Base-by-base conservation (phyloP, 202 grass and related monocot species). In the Elaeis oleifera region DNA sequence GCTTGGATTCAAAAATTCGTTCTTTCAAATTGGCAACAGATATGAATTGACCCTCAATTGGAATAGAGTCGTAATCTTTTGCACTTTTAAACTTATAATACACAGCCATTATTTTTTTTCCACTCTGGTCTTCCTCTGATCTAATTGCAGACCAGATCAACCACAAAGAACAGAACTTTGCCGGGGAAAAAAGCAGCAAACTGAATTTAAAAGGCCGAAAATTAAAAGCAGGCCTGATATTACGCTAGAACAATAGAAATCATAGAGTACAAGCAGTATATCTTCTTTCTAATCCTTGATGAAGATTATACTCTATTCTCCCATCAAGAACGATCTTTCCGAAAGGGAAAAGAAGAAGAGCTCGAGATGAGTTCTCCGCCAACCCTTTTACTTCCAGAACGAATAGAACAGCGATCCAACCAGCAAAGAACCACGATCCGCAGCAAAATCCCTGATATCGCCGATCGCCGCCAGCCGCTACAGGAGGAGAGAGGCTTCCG, bases 21-120 rank as follows among this genome's bases (percentile, higher is more conserved):
- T 99, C 94, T 84, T 99, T 99, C 28, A 99, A 74, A 73, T 84
- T 94, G 62, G 67, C 78, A 84, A 99, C 86, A 26, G 94, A 94
- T 59, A 99, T 94, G 72, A 94, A 94, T 64, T 99, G 94, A 6
- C 94, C 94, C 78, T 94, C 94, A 1, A 99, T 99, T 0, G 75
- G 88, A 75, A 99, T 89, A n/a, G 88, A 99, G 79, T 89, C 80
- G 75, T 82, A 99, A 50, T 99, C 94, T 79, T 80, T 89, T 5
- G 88, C 94, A 68, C 94, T 99, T 82, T 94, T 99, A 80, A 99
- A 99, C 80, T 99, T 99, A 78, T 92, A 99, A 77, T 94, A 94
- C 25, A 99, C 94, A 68, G 94, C 89, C 94, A 99, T 99, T 58
- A 74, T 31, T 69, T 36, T 64, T 14, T 31, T 31, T 4, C 28